A percentile compares a stretch with the other conserved stretches of the same genome.
Conservation (phyloP, 2,329 filamentous ascomycete genomes). For the Hortaea werneckii region DNA sequence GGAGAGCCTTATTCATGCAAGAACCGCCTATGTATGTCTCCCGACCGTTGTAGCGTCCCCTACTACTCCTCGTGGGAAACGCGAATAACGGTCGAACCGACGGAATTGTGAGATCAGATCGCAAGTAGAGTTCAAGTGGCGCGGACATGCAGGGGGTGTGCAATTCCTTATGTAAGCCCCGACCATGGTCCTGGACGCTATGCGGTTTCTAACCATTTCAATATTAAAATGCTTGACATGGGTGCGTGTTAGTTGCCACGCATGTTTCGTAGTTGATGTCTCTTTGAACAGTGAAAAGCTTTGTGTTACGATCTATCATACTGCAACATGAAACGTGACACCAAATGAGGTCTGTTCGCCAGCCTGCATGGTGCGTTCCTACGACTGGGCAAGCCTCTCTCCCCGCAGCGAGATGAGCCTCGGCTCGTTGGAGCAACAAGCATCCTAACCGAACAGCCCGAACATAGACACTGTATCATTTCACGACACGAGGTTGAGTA, state of each 20-base stretch:
- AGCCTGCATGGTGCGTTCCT: neutral
- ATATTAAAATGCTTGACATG: too few relatives aligned
- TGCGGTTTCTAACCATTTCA: too few relatives aligned
- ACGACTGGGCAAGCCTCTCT: neutral
- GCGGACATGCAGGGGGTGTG: too few relatives aligned
- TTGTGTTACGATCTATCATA: neutral
- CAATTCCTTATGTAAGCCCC: too few relatives aligned
- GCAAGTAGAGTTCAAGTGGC: too few relatives aligned
- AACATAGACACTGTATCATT: neutral
- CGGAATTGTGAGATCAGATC: too few relatives aligned
- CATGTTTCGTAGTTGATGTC: neutral
- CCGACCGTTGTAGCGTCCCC: too few relatives aligned
- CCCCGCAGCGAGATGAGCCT: neutral
- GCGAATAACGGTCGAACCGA: too few relatives aligned
- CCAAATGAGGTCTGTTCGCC: neutral
- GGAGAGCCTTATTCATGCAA: too few relatives aligned
- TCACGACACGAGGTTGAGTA: neutral
- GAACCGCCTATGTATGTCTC: too few relatives aligned
- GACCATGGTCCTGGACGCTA: too few relatives aligned
- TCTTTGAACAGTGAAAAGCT: neutral
- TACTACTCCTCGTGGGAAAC: too few relatives aligned
- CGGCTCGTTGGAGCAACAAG: neutral
- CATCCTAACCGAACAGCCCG: neutral
- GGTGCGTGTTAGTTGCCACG: neutral
- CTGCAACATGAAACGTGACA: neutral